A percentile compares a stretch with the other conserved stretches of the same genome.
phyloP scores from a whole-genome alignment of 1,284 basidiomycete species.

The Phaffia rhodozyma region DNA sequence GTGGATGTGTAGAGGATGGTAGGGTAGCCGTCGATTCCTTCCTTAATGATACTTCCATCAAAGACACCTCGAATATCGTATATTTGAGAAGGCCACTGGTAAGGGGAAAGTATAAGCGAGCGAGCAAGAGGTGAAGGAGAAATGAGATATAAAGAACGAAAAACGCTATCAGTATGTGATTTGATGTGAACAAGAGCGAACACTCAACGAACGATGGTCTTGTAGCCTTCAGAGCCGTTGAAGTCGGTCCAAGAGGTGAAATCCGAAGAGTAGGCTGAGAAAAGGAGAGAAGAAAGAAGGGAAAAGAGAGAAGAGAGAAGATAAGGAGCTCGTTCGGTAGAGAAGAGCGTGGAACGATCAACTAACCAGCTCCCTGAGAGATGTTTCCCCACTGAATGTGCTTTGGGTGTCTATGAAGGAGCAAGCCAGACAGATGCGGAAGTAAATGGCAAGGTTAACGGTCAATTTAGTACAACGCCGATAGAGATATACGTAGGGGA shows the following conservation, averaged over 20 bases:
- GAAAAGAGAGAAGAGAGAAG: not conserved
- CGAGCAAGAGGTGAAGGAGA: not conserved
- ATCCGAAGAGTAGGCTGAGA: slow-evolving; percentile 4
- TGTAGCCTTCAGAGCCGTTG: slow-evolving; percentile 17
- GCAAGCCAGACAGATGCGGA: not conserved
- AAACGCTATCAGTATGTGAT: not conserved
- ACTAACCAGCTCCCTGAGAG: slow-evolving; percentile 21
- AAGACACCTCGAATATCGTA: slow-evolving; percentile 26
- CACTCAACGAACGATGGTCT: slow-evolving; percentile 19
- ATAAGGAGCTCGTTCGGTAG: no score
- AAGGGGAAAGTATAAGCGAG: not conserved
- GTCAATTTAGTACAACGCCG: not conserved
- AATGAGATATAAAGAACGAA: not conserved
- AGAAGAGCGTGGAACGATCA: no score
- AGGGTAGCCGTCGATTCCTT: slow-evolving; percentile 21
- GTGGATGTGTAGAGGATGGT: slow-evolving; percentile 24
- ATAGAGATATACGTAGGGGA: slow-evolving; percentile 16
- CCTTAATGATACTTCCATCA: slow-evolving; percentile 23
- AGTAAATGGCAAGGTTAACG: not conserved
- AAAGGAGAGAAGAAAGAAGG: not conserved
- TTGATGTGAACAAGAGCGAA: no score
- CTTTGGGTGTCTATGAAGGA: not conserved
- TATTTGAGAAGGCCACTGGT: slow-evolving; percentile 19
- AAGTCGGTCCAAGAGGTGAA: no score
- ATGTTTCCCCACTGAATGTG: slow-evolving; percentile 23